Evolutionary conservation across 2,329 filamentous ascomycete genomes (phyloP).

Genomic region (Ramularia endophylla): DNA sequence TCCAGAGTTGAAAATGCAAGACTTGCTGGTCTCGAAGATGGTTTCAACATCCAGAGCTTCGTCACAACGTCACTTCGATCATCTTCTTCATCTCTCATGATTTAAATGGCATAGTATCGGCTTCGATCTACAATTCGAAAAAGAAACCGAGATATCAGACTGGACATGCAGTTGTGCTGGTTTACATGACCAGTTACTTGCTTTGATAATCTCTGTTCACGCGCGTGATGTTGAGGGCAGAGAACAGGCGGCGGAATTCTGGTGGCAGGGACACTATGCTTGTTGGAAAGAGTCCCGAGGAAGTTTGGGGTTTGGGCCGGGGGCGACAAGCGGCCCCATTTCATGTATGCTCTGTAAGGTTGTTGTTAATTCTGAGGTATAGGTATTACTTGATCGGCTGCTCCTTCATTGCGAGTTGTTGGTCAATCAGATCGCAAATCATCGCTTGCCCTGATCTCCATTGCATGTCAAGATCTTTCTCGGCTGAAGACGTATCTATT

Average conservation of each 20-base stretch:
- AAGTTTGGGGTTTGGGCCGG: slow-evolving; percentile 59
- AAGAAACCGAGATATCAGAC: slow-evolving; percentile 27
- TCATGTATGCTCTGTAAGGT: slow-evolving; percentile 18
- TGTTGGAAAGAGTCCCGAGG: slow-evolving; percentile 55
- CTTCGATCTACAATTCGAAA: slow-evolving; percentile 62
- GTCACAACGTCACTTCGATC: slow-evolving; percentile 67
- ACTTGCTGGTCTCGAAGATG: slow-evolving; percentile 48
- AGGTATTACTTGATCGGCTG: slow-evolving; percentile 1
- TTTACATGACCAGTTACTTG: slow-evolving; percentile 57
- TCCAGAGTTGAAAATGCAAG: slow-evolving; percentile 51
- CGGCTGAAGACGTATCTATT: slow-evolving; percentile 13
- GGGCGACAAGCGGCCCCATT: slow-evolving; percentile 55
- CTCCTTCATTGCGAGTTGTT: slow-evolving; percentile 5
- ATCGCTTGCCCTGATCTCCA: slow-evolving; percentile 8
- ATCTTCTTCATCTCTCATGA: slow-evolving; percentile 89
- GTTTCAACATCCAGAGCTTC: slow-evolving; percentile 56
- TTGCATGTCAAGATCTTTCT: slow-evolving; percentile 15
- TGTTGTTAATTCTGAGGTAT: no score
- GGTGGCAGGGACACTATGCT: slow-evolving; percentile 61
- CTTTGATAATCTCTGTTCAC: slow-evolving; percentile 63
- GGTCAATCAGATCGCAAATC: slow-evolving; percentile 1
- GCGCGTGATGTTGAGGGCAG: slow-evolving; percentile 56
- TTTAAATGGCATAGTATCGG: slow-evolving; percentile 75
- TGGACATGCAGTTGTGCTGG: slow-evolving; percentile 71
- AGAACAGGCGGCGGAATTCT: slow-evolving; percentile 62